These are phyloP conservation scores for Trypanosoma theileri DNA, from an alignment of 208 protist species.

Conservation along the genomic window DNA sequence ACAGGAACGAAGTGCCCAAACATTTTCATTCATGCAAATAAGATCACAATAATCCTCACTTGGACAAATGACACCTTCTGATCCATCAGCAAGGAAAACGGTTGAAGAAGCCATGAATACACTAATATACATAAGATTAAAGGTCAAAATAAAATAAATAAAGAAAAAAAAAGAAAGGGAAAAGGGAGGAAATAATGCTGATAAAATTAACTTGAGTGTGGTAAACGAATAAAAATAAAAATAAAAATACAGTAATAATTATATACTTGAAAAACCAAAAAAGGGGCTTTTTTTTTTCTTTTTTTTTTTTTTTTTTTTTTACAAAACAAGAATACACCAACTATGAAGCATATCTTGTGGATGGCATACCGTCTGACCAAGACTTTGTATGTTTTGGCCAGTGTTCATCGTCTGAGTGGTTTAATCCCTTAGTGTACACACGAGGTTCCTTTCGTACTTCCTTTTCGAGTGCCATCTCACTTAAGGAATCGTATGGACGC, in stretches of 20 bases:
- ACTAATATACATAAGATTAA: background rate
- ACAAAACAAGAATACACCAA: background rate
- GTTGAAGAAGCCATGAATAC: slow-evolving; percentile 4
- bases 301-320: background rate
- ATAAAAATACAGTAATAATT: too few relatives aligned
- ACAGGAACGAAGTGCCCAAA: slow-evolving; percentile 24
- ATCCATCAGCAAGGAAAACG: slow-evolving; percentile 24
- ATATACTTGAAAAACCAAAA: too few relatives aligned
- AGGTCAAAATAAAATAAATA: too few relatives aligned
- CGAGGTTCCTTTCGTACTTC: slow-evolving; percentile 74
- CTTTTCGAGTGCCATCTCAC: slow-evolving; percentile 75
- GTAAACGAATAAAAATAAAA: too few relatives aligned
- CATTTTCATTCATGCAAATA: background rate
- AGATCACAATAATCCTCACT: slow-evolving; percentile 14
- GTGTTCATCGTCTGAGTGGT: slow-evolving; percentile 58
- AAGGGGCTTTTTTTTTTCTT: too few relatives aligned
- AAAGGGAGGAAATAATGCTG: too few relatives aligned
- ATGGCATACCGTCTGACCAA: slow-evolving; percentile 64
- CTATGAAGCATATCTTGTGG: slow-evolving; percentile 34
- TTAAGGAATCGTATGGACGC: slow-evolving; percentile 62
- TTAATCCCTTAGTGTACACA: slow-evolving; percentile 41
- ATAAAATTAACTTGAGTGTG: too few relatives aligned
- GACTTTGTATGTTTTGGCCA: slow-evolving; percentile 52
- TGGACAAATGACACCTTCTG: slow-evolving; percentile 4
- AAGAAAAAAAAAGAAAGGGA: too few relatives aligned